Evolutionary conservation across 2,329 filamentous ascomycete species (phyloP), one percentile per base, ranked within the genome.

Genomic region (Fusarium sp.): DNA sequence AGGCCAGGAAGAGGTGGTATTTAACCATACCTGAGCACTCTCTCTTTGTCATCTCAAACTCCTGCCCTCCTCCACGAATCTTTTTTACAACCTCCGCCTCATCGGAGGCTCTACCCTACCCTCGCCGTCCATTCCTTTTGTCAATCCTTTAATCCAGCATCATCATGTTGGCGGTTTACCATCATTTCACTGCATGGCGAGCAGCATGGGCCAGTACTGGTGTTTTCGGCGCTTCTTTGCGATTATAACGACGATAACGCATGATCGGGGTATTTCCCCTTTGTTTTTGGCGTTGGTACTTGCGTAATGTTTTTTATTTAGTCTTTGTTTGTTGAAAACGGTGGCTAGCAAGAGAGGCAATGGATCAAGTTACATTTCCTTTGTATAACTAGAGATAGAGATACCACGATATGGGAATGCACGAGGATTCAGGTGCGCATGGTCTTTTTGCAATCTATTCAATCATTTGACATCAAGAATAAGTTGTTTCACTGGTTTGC

Each of bases 1-100:
- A 81, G 85, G 24, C 81, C 84, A 15, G 75, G 77, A 10, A 75
- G 78, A 36, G 73, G 75, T 24, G 72, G 74, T 33, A 31, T 73
- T 38, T 75, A 40, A 33, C 33, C 17, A 24, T 4, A 24, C 34
- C 28, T 15, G 31, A 31, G 33, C 28, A 22, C 42, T 22, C 6
- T n/a, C 3, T 10, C 18, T 5, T 28, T 15, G n/a, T 50, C 14
- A 17, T 49, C 18, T 7, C 53, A 61, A 15, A 48, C 49, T 44
- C 26, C 28, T 28, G n/a, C 40, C 51, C 2, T 58, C 13, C 31
- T 48, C n/a, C n/a, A 43, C 36, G 15, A 49, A 22, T 44, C 34
- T 9, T 50, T 33, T 33, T 15, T 17, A 24, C 46, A 11, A 48
- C 39, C 33, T 13, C 15, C 40, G 18, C 52, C 48, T 63, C 39